Base-by-base conservation (phyloP, 2,329 filamentous ascomycete genomes). In the Fusarium proliferatum region DNA sequence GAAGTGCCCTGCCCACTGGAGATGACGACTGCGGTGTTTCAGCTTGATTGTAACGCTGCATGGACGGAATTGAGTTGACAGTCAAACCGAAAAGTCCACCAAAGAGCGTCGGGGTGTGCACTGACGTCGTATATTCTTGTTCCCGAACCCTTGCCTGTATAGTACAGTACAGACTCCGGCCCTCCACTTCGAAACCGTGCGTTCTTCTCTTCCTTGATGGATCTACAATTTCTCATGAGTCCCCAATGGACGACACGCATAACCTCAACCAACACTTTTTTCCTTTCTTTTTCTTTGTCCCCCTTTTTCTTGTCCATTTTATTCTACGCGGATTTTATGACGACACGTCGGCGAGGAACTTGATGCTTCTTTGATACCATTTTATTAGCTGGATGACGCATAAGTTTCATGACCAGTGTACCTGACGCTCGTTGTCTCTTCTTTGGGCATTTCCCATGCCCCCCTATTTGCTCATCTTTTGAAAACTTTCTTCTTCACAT, bases 371-470 rank as follows among this genome's bases (percentile, higher is more conserved):
- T 74, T 75, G 75, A 76, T 79, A 72, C 69, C 73, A 76, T 74
- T 75, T 78, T 79, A 78, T 79, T 78, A 77, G 74, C 76, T 77
- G 73, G 60, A 72, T 67, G 68, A 74, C 72, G 64, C 66, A 68
- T 49, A 76, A 67, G 69, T 71, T 72, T 67, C 70, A 74, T 72
- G 71, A 56, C 56, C 65, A 68, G 73, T 73, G 75, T 64, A 77
- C 72, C 66, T 64, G 71, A 77, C 75, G 72, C 71, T 74, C 69
- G 69, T 74, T 75, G 64, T 66, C 64, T 61, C 57, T 75, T 71
- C 46, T 48, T 70, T 61, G 64, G 67, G 72, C 61, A 52, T 64
- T 28, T 16, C 15, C 65, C 28, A 49, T 64, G 61, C 63, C 67
- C 71, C 61, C 52, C 41, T 48, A 67, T 62, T 63, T 65, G 64